Evolutionary conservation across 2,329 filamentous ascomycete species (phyloP), one percentile per base, ranked within the genome.

Genomic region (Penicillium freii): DNA sequence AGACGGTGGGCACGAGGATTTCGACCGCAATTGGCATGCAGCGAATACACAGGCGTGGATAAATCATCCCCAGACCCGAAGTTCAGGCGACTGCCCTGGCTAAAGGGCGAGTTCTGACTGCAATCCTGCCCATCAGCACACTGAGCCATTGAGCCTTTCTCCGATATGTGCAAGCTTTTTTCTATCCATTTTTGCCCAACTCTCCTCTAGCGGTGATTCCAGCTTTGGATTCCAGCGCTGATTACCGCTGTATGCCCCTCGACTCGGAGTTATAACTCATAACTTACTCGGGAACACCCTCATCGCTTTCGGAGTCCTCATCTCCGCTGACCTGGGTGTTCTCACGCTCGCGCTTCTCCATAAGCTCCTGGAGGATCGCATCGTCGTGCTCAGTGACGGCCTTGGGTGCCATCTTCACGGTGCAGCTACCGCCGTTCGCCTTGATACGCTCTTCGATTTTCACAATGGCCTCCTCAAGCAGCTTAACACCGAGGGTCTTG

Each of bases 331-430:
- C 91, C 77, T 99, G 91, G 74, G 91, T 90, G 78, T 99, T 99
- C 84, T 97, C 93, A 65, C 91, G 88, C 82, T 96, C 94, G 66
- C 90, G 88, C 87, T 97, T 97, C 84, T 97, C 94, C 94, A 99
- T 99, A 64, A 99, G 84, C 51, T 93, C 94, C 77, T 97, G 92
- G 65, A 99, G 82, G 78, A 97, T 92, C 27, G 93, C 94, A 72
- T 99, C 94, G 71, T 99, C 95, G 76, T 92, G 95, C 83, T 97
- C 95, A 1, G 94, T 99, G 61, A 99, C 94, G 5, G 95, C 94
- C 87, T 97, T 97, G 66, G 94, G 94, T 70, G 94, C 92, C 94
- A 99, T 99, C 86, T 95, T 96, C 68, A 97, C 89, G 43, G 88
- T 84, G 71, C 93, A 89, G 72, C 86, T 87, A 60, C 94, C 94